Base-by-base conservation (phyloP, 257 asterid genomes). In the Sherardia arvensis region DNA sequence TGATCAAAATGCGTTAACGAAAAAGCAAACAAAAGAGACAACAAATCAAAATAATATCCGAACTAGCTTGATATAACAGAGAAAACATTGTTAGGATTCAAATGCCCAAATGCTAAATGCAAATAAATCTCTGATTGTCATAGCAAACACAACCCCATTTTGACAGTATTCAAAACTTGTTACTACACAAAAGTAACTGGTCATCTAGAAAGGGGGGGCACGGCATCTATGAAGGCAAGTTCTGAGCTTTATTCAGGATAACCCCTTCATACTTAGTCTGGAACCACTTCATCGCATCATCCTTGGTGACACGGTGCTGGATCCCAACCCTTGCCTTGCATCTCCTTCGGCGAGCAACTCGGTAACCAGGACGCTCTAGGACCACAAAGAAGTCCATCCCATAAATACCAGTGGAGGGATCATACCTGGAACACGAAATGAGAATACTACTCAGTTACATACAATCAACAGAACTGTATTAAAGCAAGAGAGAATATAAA, bases 301-400 rank as follows among this genome's bases (percentile, higher is more conserved):
- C 95, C 77, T 84, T 86, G 3, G 93, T 87, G 65, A 84, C 95
- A 72, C 95, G 74, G 76, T 87, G 92, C 56, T 87, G 92, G 72
- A 87, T 87, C 18, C 95, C 95, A 28, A 87, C 95, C 4, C 90
- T 78, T 14, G 95, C 36, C 81, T 87, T 84, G 86, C 95, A 87
- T 73, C 95, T 82, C 25, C 95, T 82, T 49, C 92, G 87, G 26
- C 95, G 86, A 8, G 90, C 95, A 23, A 87, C 92, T 8, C 92
- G 76, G 68, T 87, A 87, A 21, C 95, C 95, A 38, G 95, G 83
- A 27, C 92, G 84, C 62, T 82, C 90, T 74, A 82, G 68, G 22
- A 84, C 92, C 8, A 87, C 84, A 21, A 23, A 87, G 90, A 87
- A 87, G 70, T 87, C 95, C 95, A 87, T 87, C 29, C 95, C 95